Evolutionary conservation across 2,329 filamentous ascomycete species (phyloP), one percentile per base, ranked within the genome.

Genomic region (Trichophyton simii): DNA sequence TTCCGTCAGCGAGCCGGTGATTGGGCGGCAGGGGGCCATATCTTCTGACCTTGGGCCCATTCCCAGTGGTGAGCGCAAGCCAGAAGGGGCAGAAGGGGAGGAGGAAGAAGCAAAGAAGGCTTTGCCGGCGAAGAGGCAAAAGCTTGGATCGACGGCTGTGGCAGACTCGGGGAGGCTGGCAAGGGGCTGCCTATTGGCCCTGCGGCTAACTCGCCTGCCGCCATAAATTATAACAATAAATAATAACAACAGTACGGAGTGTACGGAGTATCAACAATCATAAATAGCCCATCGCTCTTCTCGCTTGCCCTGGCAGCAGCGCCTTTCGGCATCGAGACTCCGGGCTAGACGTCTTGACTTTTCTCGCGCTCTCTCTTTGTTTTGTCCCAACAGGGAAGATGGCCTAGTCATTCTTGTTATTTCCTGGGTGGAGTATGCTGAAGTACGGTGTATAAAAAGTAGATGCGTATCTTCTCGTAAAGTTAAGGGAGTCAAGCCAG

Each of bases 91-190:
- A 54, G 22, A 54, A 54, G 22, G 22, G 13, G 15, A 20, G 31
- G 48, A 28, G 13, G 28, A 13, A 54, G 48, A 54, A 22, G 48
- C 48, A n/a, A 54, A 54, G 11, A 22, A 22, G 15, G 48, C 22
- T 52, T 52, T 52, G 48, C 25, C 25, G 25, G 25, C 25, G 5
- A 28, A 28, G 25, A 28, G 25, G 25, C 25, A 28, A 54, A 28
- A 44, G 48, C 25, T 54, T 54, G 48, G 48, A 54, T 54, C 48
- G 48, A 54, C 48, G 48, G 48, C 15, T 54, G 48, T 54, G 48
- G 48, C 48, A 54, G 9, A n/a, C 11, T 54, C 25, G 48, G 46
- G 22, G 48, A 54, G 48, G 48, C 48, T 54, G 48, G 48, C 28
- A 31, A 31, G 48, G 15, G 11, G 22, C 48, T 54, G 48, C 48